Evolutionary conservation across 1,284 basidiomycete genomes (phyloP), one percentile per base, ranked within the genome.

Genomic region (Cerioporus squamosus): DNA sequence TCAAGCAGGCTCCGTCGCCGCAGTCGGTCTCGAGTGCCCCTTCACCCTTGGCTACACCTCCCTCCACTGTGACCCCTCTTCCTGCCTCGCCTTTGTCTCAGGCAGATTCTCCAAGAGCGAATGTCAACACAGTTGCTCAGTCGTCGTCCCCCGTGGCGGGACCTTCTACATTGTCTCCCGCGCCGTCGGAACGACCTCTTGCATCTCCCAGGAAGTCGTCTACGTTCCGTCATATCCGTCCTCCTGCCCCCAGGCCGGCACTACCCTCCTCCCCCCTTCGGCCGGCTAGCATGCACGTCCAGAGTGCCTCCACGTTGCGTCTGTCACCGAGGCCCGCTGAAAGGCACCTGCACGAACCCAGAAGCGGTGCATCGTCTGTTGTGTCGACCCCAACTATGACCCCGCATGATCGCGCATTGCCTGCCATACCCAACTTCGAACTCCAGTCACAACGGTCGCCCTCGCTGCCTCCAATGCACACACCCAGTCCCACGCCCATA

Each of bases 181-280:
- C 46, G 2, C 18, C 62, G 4, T 53, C 65, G 14, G 63, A 66
- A n/a, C 61, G 59, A 36, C 62, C 71, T 10, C 26, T 59, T 45
- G n/a, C 71, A 15, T 63, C 73, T 23, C 51, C 75, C 15, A 75
- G 78, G 15, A 85, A 77, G 63, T 64, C 77, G 1, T 84, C 87
- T 2, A 88, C 85, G 0, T 87, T 89, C 68, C 78, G 88, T 36
- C 83, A 81, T 56, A 70, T 89, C 23, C 81, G 80, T 24, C 72
- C 74, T 44, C 57, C 77, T 5, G 60, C 69, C 7, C 31, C 70
- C 18, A 75, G 75, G 40, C 62, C 72, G 31, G 64, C 76, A 0
- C 53, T 77, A 14, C 68, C 74, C 18, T 71, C 81, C 3, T 81
- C 79, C 15, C 78, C 79, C 24, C 69, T 81, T 18, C 78, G 77